Evolutionary conservation across 2,329 filamentous ascomycete species (phyloP), one percentile per base, ranked within the genome.

Genomic region (Clonostachys byssicola): DNA sequence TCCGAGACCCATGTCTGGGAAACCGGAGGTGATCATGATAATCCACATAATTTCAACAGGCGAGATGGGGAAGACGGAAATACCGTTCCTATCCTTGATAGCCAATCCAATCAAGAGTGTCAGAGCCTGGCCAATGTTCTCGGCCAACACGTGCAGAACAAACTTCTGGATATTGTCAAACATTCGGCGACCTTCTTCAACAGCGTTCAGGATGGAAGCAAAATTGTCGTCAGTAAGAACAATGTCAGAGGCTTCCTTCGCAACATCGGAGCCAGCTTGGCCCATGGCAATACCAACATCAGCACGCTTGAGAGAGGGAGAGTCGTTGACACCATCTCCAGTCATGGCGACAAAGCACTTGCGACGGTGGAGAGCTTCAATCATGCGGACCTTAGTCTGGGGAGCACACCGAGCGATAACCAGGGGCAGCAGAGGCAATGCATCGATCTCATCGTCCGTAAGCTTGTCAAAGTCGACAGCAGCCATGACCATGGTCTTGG

Each of bases 1-100:
- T 3, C 86, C 85, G 4, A 89, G 73, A 50, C 85, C 86, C 83
- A 89, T 88, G 52, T 88, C 86, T 5, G 86, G 85, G 57, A 89
- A 74, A 43, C 81, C 82, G 34, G 83, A 88, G 1, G 86, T 89
- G 47, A 89, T 77, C 85, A 89, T 89, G 57, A 89, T 89, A 51
- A 90, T 83, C 86, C 85, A 89, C 40, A 89, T 72, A 52, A 89
- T 87, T 54, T 89, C 80, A n/a, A 89, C 82, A 0, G 86, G 86
- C 0, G 84, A 74, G 13, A 89, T 73, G 0, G 85, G 85, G 58
- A 89, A 89, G 6, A 89, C 84, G 0, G 85, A 88, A 20, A 86
- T 65, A 2, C 75, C 71, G 13, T 69, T 71, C 5, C 61, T 55
- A 52, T 89, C 86, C 65, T 89, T 88, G 68, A 89, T 88, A 0